phyloP scores from a whole-genome alignment of 352 stramenopile species.

The Globisporangium acanthophoron region DNA sequence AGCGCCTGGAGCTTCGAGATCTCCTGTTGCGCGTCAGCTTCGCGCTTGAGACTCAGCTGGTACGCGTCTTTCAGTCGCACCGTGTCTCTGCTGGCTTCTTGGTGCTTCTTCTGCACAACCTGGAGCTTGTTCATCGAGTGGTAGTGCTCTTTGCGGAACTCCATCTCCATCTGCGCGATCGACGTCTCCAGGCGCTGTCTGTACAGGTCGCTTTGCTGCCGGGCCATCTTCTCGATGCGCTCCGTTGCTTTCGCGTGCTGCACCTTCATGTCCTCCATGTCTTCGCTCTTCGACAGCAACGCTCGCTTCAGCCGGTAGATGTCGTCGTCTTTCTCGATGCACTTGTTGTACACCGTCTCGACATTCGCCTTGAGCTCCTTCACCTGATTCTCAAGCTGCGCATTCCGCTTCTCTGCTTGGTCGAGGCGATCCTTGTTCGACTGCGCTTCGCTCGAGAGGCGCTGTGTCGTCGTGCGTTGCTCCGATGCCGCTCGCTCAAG shows the following conservation, averaged over 20 bases:
- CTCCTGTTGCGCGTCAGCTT: constrained; percentile 34
- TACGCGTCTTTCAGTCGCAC: constrained; percentile 39
- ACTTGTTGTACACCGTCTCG: constrained; percentile 40
- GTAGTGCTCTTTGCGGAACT: constrained; percentile 64
- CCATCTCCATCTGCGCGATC: constrained; percentile 59
- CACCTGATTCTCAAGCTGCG: constrained; percentile 38
- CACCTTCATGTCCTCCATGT: constrained; percentile 40
- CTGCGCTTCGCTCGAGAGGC: constrained; percentile 20
- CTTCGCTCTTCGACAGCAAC: constrained; percentile 32
- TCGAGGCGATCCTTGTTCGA: constrained; percentile 28
- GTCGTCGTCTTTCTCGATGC: constrained; percentile 50
- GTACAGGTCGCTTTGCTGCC: constrained; percentile 59
- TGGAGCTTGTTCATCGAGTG: constrained; percentile 38
- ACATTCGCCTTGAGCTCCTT: constrained; percentile 40
- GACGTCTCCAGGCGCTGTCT: constrained; percentile 48
- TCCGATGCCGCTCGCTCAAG: constrained; percentile 6
- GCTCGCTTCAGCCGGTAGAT: constrained; percentile 46
- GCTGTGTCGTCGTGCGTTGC: constrained; percentile 1
- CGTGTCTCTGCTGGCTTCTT: constrained; percentile 30
- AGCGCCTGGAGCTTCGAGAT: constrained; percentile 36
- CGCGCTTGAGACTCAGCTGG: constrained; percentile 39
- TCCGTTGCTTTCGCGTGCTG: constrained; percentile 43
- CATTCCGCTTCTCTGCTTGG: constrained; percentile 23
- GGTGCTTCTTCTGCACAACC: constrained; percentile 35
- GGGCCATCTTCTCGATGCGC: constrained; percentile 42